Conservation (phyloP, 2,329 filamentous ascomycete genomes). For the Colletotrichum neosansevieriae region DNA sequence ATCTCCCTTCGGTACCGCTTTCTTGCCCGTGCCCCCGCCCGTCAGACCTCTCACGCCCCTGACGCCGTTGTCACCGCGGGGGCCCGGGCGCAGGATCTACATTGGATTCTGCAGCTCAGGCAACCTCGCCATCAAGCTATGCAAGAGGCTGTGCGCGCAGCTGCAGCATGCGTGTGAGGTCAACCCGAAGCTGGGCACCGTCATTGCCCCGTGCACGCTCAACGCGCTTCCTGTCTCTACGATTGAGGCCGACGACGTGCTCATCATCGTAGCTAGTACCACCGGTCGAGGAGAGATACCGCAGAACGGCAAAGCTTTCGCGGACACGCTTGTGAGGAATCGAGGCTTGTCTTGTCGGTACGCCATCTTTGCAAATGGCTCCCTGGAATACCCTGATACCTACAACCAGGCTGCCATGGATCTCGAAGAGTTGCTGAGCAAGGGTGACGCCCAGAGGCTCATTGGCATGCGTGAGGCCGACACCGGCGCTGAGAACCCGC, state of each 20-base stretch:
- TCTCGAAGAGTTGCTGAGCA: constrained; percentile 32
- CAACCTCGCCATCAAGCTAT: constrained; percentile 38
- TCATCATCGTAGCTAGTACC: constrained; percentile 35
- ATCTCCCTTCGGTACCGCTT: constrained; percentile 31
- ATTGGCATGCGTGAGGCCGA: constrained; percentile 38
- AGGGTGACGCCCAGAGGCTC: constrained; percentile 26
- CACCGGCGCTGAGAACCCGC: constrained; percentile 30
- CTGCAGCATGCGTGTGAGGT: constrained; percentile 38
- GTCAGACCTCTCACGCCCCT: constrained; percentile 34
- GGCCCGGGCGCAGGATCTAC: constrained; percentile 33
- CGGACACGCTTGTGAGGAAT: constrained; percentile 30
- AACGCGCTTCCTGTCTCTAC: constrained; percentile 32
- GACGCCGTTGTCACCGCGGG: constrained; percentile 27
- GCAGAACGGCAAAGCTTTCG: constrained; percentile 37
- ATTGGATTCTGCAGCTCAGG: constrained; percentile 39
- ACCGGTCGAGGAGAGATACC: constrained; percentile 35
- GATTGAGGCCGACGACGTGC: constrained; percentile 29
- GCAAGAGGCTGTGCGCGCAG: constrained; percentile 38
- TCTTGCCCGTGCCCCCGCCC: constrained; percentile 25
- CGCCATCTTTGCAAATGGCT: constrained; percentile 37
- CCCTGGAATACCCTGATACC: constrained; percentile 33
- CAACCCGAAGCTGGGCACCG: constrained; percentile 34
- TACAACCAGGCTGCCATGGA: constrained; percentile 39
- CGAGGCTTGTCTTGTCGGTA: constrained; percentile 24
- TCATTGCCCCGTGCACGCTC: constrained; percentile 35